Conservation (phyloP, 2,329 filamentous ascomycete genomes). For the Colletotrichum siamense region DNA sequence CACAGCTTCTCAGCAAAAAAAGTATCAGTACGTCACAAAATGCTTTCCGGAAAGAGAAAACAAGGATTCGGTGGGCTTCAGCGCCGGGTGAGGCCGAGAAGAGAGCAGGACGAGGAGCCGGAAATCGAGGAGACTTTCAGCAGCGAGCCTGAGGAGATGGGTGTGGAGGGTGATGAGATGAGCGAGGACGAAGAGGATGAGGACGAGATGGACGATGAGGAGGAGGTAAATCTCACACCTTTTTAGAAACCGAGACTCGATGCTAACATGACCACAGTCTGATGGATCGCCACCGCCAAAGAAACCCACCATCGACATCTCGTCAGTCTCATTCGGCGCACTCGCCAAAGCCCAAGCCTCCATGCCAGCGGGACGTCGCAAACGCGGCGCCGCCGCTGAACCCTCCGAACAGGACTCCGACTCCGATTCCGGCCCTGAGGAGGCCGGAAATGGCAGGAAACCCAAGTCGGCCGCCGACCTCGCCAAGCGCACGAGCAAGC, state of each 20-base stretch:
- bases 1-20: neutral
- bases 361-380: constrained; percentile 48
- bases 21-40: neutral
- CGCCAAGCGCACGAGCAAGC: constrained; percentile 70
- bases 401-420: constrained; percentile 30
- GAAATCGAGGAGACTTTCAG: constrained; percentile 13
- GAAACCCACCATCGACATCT: constrained; percentile 47
- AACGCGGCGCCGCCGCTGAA: constrained; percentile 31
- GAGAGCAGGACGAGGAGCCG: constrained; percentile 35
- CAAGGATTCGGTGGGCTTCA: constrained; percentile 30
- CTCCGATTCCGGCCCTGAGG: constrained; percentile 28
- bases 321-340: constrained; percentile 84
- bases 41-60: constrained; percentile 24
- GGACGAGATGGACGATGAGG: constrained; percentile 37
- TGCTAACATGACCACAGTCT: constrained; percentile 32
- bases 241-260: no score
- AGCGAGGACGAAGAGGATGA: constrained; percentile 27
- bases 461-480: constrained; percentile 33
- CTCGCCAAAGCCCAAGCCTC: constrained; percentile 84
- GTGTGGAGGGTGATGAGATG: neutral
- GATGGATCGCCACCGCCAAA: constrained; percentile 19
- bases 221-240: constrained; percentile 25
- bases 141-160: constrained; percentile 12
- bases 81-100: constrained; percentile 43
- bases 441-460: constrained; percentile 36